Evolutionary conservation across 73 alveolate species (phyloP).

Genomic region (Blepharisma stoltei): DNA sequence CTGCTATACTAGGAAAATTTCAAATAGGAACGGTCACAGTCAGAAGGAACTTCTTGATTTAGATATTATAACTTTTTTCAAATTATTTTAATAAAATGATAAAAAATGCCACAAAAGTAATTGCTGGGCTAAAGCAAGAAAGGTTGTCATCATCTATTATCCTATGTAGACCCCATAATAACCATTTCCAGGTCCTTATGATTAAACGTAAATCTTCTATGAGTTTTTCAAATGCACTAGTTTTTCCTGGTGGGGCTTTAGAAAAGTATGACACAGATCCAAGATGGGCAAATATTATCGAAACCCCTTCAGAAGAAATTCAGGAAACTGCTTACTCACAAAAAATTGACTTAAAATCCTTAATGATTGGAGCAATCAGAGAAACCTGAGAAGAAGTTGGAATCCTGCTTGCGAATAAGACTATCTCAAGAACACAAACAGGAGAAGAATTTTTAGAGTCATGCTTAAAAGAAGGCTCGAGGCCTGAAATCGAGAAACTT

Average conservation of each 20-base stretch:
- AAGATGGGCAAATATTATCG: background rate
- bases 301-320: background rate
- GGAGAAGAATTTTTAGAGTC: background rate
- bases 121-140: no score
- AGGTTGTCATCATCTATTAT: background rate
- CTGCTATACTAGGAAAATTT: constrained; percentile 61
- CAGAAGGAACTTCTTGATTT: no score
- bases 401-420: background rate
- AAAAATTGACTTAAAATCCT: background rate
- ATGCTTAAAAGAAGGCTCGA: background rate
- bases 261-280: background rate
- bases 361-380: constrained; percentile 6
- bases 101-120: no score
- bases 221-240: constrained; percentile 19
- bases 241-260: constrained; percentile 21
- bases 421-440: background rate
- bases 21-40: constrained; percentile 58
- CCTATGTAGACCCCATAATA: background rate
- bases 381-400: constrained; percentile 28
- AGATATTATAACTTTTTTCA: no score
- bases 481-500: constrained; percentile 6
- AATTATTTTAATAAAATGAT: no score
- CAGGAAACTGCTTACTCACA: background rate
- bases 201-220: background rate
- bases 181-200: constrained; percentile 21